Percentiles rank a stretch among this genome's conserved stretches.
phyloP scores from a whole-genome alignment of 2,329 filamentous ascomycete species.

The Talaromyces sp. region DNA sequence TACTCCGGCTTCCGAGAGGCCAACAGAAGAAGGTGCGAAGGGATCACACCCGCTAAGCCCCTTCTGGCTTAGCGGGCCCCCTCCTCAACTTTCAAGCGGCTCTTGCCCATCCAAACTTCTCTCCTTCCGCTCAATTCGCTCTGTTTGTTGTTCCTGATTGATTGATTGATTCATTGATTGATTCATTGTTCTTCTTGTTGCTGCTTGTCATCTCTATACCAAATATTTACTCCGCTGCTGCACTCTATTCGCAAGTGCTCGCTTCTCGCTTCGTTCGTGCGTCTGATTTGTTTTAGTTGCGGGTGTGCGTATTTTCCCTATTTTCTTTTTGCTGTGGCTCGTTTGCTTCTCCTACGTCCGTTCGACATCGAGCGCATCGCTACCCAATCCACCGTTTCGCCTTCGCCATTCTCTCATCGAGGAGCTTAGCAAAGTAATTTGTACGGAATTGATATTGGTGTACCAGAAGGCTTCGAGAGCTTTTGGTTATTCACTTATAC shows the following conservation, averaged over 20 bases:
- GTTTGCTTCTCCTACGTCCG: conserved; percentile 4
- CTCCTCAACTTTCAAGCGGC: conserved; percentile 22
- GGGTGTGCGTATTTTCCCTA: conserved; percentile 5
- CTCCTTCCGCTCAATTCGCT: conserved; percentile 11
- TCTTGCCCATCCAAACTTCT: conserved; percentile 26
- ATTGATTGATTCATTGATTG: neutral
- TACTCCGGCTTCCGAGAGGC: neutral
- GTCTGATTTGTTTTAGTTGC: neutral
- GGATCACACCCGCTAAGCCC: conserved; percentile 11
- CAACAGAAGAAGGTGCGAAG: neutral
- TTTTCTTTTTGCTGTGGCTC: conserved; percentile 9
- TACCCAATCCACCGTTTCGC: conserved; percentile 1
- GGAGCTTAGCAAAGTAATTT: neutral
- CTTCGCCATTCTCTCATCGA: neutral
- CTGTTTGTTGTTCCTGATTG: neutral
- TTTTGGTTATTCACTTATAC: neutral
- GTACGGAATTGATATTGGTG: neutral
- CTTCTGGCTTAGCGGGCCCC: conserved; percentile 19
- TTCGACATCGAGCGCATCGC: conserved; percentile 5
- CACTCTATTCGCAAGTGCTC: neutral
- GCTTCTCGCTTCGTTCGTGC: neutral
- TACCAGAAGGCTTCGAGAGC: neutral
- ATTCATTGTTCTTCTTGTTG: neutral
- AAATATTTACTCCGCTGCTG: neutral
- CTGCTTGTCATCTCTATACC: conserved; percentile 1